These are phyloP conservation scores for Phylloporus rhodoxanthus DNA, from an alignment of 768 basidiomycete species.

Conservation along the genomic window DNA sequence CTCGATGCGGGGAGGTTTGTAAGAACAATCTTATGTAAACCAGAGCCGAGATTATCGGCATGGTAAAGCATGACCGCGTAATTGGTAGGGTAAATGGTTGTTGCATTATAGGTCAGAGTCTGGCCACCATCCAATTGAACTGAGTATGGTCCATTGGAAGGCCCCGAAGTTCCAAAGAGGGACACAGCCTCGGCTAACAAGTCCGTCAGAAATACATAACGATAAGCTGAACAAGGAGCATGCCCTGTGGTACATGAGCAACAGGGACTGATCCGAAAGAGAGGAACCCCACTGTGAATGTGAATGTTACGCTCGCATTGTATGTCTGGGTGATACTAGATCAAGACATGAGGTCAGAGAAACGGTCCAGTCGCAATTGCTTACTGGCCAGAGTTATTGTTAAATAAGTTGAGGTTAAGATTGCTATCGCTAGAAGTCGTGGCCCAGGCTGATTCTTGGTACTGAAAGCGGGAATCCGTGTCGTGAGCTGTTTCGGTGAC, in stretches of 20 bases:
- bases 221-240: background rate
- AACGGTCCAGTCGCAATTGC: background rate
- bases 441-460: conserved; percentile 35
- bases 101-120: conserved; percentile 16
- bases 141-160: conserved; percentile 31
- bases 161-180: conserved; percentile 40
- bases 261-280: background rate
- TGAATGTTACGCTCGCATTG: conserved; percentile 32
- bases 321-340: conserved; percentile 32
- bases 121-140: conserved; percentile 34
- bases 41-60: conserved; percentile 35
- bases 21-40: conserved; percentile 32
- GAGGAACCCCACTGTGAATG: conserved; percentile 35
- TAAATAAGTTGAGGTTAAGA: conserved; percentile 34
- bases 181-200: conserved; percentile 38
- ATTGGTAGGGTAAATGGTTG: conserved; percentile 14
- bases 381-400: conserved; percentile 41
- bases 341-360: background rate
- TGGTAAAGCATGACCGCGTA: conserved; percentile 32
- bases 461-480: conserved; percentile 36
- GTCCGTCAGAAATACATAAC: background rate
- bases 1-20: conserved; percentile 25
- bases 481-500: conserved; percentile 28
- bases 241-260: conserved; percentile 21
- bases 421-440: conserved; percentile 20